Percentiles rank a stretch among this genome's conserved stretches.
These are phyloP conservation scores for Cymbopogon citratus DNA, from an alignment of 176 grass and related monocot genomes.

Conservation along the genomic window DNA sequence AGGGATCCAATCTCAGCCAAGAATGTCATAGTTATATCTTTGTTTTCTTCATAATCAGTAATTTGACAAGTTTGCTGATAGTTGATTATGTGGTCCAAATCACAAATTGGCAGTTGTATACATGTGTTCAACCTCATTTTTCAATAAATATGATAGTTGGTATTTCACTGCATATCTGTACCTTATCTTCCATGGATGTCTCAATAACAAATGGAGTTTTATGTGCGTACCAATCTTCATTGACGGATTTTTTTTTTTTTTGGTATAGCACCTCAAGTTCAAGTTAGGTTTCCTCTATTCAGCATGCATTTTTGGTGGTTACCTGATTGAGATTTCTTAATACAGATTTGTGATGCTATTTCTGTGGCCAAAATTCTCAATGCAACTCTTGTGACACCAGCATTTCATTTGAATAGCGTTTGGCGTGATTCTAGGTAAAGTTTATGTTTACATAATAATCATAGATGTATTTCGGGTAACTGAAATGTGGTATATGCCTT, in stretches of 20 bases:
- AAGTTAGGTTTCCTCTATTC: neutral
- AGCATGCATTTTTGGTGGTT: conserved; percentile 4
- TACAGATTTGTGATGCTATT: conserved; percentile 95
- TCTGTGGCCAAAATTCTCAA: conserved; percentile 79
- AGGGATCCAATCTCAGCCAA: neutral
- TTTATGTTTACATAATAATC: neutral
- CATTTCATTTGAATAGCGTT: conserved; percentile 92
- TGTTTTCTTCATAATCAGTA: neutral
- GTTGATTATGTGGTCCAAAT: neutral
- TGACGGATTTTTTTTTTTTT: neutral
- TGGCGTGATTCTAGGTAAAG: conserved; percentile 92
- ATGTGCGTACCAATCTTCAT: neutral
- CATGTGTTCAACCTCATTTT: neutral
- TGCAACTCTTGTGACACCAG: conserved; percentile 89
- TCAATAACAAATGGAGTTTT: neutral
- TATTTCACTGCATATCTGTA: neutral
- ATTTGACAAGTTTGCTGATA: neutral
- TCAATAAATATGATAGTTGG: neutral
- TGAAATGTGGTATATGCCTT: neutral
- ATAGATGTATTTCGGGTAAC: conserved; percentile 1
- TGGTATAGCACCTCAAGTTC: neutral
- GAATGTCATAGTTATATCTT: neutral
- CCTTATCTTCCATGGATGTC: neutral
- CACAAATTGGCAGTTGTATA: neutral
- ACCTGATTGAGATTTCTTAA: conserved; percentile 26